Percentiles rank a stretch among this genome's conserved stretches.
These are phyloP conservation scores for Pholiota adiposa DNA, from an alignment of 1,284 basidiomycete species.

Conservation along the genomic window DNA sequence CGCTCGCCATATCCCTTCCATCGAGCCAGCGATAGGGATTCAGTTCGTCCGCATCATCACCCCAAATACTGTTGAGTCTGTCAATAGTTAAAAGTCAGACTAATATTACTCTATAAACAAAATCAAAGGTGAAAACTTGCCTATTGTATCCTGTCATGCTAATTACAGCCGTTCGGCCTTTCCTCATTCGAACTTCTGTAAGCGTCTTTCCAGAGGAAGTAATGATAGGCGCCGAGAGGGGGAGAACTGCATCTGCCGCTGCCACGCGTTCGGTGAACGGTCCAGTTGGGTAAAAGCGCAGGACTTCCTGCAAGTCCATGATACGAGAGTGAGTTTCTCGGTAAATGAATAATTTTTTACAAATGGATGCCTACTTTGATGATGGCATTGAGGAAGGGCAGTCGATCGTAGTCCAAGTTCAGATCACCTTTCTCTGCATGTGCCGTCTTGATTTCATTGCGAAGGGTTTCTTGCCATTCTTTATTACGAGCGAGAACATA, in stretches of 20 bases:
- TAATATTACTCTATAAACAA: neutral
- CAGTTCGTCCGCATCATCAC: constrained; percentile 6
- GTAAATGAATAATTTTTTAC: no score
- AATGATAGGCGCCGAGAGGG: neutral
- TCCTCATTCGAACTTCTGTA: neutral
- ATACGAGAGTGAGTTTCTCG: no score
- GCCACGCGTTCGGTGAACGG: constrained; percentile 6
- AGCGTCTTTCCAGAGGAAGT: neutral
- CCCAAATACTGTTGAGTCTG: constrained; percentile 5
- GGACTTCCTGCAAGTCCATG: neutral
- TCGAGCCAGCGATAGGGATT: constrained; percentile 12
- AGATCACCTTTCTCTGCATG: no score
- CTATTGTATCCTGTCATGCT: constrained; percentile 2
- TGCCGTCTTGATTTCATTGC: neutral
- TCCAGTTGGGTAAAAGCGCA: neutral
- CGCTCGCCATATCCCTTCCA: neutral
- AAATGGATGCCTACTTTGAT: constrained; percentile 7
- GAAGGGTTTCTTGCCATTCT: constrained; percentile 3
- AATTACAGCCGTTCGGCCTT: neutral
- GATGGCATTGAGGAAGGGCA: constrained; percentile 9
- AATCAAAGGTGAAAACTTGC: neutral
- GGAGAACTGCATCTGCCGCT: neutral
- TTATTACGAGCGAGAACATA: constrained; percentile 2
- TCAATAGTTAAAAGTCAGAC: no score
- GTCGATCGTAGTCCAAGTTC: neutral